Conservation (phyloP, 495 filamentous ascomycete species). For the Aspergillus biplanus region DNA sequence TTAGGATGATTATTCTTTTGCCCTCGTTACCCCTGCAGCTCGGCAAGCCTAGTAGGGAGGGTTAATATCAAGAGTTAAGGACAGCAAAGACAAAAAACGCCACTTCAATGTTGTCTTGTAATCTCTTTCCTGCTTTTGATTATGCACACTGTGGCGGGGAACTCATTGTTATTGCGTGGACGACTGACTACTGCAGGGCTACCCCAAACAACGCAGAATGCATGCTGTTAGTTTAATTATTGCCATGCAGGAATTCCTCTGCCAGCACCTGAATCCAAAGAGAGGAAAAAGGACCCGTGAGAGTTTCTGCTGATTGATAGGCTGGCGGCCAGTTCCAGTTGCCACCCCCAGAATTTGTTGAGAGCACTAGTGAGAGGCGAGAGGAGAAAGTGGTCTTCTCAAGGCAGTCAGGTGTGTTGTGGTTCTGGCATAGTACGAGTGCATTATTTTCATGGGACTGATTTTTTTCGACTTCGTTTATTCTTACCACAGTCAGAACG, state of each 20-base stretch:
- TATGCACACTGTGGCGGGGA: neutral
- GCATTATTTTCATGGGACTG: neutral
- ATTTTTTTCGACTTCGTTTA: neutral
- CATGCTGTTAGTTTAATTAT: neutral
- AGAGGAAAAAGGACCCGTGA: neutral
- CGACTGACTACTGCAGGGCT: neutral
- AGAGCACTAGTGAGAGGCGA: neutral
- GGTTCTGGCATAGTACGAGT: neutral
- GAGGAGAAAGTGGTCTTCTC: neutral
- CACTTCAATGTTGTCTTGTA: neutral
- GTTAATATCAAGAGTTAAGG: neutral
- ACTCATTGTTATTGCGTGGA: neutral
- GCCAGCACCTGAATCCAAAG: neutral
- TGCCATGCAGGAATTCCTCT: neutral
- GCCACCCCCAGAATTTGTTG: slow-evolving; percentile 1
- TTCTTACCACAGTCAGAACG: neutral
- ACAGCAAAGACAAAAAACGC: neutral
- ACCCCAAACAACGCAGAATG: neutral
- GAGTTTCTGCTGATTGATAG: neutral
- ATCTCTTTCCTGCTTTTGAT: neutral
- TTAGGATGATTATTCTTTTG: neutral
- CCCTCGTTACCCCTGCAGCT: neutral
- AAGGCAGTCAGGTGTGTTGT: neutral
- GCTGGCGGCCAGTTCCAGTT: neutral
- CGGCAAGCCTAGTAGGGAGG: neutral